Conservation (phyloP, 1,284 basidiomycete genomes). For the Inonotus obliquus region DNA sequence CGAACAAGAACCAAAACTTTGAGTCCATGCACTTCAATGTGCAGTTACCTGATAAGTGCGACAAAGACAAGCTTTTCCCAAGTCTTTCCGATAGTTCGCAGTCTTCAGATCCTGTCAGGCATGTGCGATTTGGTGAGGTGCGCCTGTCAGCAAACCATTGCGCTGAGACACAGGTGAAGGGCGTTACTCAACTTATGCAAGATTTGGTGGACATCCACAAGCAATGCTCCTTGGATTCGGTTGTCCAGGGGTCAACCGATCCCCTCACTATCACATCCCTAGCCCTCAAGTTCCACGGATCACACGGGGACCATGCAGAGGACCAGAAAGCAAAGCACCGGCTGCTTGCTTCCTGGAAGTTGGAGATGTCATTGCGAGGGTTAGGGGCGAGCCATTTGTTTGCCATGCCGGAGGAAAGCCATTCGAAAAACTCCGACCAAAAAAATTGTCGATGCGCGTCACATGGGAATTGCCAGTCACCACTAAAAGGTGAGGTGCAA, state of each 20-base stretch:
- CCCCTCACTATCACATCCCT: constrained; percentile 12
- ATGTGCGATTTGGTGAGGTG: background rate
- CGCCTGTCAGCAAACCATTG: background rate
- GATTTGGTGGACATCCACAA: background rate
- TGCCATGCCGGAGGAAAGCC: background rate
- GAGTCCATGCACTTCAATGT: constrained; percentile 17
- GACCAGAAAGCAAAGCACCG: constrained; percentile 21
- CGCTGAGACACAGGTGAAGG: background rate
- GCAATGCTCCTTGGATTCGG: background rate
- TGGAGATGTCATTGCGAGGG: background rate
- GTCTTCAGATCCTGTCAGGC: background rate
- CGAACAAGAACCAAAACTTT: constrained; percentile 21
- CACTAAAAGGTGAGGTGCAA: too few relatives aligned
- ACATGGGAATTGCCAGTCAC: too few relatives aligned
- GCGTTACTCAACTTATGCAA: background rate
- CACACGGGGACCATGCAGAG: constrained; percentile 22
- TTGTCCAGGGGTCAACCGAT: background rate
- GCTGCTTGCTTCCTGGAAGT: constrained; percentile 19
- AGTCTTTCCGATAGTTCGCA: too few relatives aligned
- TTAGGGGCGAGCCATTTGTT: background rate
- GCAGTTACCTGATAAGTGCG: background rate
- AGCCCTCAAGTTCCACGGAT: constrained; percentile 16
- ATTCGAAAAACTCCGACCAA: background rate
- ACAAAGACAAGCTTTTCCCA: background rate
- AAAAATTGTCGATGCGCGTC: too few relatives aligned